These are phyloP conservation scores for Diaporthe citrichinensis DNA, from an alignment of 2,329 filamentous ascomycete genomes.

Conservation along the genomic window DNA sequence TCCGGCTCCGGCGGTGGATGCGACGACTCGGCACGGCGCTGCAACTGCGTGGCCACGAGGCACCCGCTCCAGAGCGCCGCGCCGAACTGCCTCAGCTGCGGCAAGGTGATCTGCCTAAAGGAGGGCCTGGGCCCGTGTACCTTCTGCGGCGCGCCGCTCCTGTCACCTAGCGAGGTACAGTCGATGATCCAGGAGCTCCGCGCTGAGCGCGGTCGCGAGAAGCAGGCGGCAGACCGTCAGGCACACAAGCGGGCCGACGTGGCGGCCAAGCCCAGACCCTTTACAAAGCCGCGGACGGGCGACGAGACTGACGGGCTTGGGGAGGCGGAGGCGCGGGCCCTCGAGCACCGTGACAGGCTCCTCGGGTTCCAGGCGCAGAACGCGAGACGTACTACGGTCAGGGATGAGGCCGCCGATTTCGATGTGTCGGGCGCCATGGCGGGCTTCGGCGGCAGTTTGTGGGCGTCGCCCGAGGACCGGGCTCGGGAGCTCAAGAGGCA, in stretches of 20 bases:
- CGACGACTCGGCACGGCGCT: conserved; percentile 74
- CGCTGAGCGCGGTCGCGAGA: conserved; percentile 88
- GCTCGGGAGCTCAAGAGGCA: conserved; percentile 88
- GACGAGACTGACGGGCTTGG: conserved; percentile 55
- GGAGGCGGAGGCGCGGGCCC: conserved; percentile 77
- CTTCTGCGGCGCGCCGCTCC: conserved; percentile 83
- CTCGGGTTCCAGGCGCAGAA: conserved; percentile 89
- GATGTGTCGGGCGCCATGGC: conserved; percentile 63
- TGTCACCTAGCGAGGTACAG: conserved; percentile 82
- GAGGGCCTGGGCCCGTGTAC: conserved; percentile 96
- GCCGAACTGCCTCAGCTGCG: conserved; percentile 92
- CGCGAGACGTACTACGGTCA: conserved; percentile 84
- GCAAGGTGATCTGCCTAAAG: conserved; percentile 95
- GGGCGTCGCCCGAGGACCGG: conserved; percentile 86
- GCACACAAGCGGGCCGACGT: conserved; percentile 77
- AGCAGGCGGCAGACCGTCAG: conserved; percentile 84
- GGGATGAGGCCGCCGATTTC: conserved; percentile 83
- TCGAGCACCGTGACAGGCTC: conserved; percentile 84
- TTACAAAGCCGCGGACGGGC: conserved; percentile 62
- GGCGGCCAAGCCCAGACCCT: conserved; percentile 71
- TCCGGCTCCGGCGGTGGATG: conserved; percentile 50
- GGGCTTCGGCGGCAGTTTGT: conserved; percentile 73
- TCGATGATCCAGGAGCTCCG: conserved; percentile 87
- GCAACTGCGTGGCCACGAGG: conserved; percentile 88
- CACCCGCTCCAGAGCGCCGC: conserved; percentile 92